Conservation (phyloP, 345 rosid species). For the Kandelia obovata region DNA sequence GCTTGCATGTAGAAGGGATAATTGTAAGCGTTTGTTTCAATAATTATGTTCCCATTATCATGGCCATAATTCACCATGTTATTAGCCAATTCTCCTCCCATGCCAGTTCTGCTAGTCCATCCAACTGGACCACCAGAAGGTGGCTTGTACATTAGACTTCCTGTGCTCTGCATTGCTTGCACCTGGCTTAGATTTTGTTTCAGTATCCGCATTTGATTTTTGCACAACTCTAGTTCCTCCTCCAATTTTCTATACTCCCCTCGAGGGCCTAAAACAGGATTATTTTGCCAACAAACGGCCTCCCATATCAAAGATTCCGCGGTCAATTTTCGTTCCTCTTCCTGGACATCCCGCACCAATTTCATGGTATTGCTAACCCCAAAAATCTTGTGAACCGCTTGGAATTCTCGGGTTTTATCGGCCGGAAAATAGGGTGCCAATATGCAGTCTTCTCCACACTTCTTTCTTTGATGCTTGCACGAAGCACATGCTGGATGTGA, state of each 20-base stretch:
- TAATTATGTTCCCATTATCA: constrained; percentile 16
- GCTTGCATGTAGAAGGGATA: constrained; percentile 22
- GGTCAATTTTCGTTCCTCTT: constrained; percentile 41
- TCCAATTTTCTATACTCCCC: constrained; percentile 52
- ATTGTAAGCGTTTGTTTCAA: constrained; percentile 22
- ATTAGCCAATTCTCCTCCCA: constrained; percentile 7
- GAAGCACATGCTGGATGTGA: constrained; percentile 56
- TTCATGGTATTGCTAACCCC: constrained; percentile 58
- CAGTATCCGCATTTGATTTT: constrained; percentile 19
- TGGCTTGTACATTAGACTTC: not conserved
- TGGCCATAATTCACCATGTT: not conserved
- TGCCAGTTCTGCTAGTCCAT: not conserved
- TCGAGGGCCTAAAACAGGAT: constrained; percentile 55
- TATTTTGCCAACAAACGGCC: constrained; percentile 60
- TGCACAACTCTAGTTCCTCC: constrained; percentile 53
- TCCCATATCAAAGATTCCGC: constrained; percentile 81
- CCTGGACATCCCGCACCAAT: constrained; percentile 39
- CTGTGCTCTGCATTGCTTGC: constrained; percentile 11
- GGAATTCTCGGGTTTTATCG: constrained; percentile 35
- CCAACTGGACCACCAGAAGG: constrained; percentile 2
- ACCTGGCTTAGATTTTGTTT: constrained; percentile 5
- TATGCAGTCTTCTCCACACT: constrained; percentile 44
- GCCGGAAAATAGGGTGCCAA: constrained; percentile 54
- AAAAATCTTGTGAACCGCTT: constrained; percentile 47
- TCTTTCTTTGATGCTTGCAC: constrained; percentile 64